phyloP scores from a whole-genome alignment of 495 filamentous ascomycete genomes.

The Aspergillus kassunensis region DNA sequence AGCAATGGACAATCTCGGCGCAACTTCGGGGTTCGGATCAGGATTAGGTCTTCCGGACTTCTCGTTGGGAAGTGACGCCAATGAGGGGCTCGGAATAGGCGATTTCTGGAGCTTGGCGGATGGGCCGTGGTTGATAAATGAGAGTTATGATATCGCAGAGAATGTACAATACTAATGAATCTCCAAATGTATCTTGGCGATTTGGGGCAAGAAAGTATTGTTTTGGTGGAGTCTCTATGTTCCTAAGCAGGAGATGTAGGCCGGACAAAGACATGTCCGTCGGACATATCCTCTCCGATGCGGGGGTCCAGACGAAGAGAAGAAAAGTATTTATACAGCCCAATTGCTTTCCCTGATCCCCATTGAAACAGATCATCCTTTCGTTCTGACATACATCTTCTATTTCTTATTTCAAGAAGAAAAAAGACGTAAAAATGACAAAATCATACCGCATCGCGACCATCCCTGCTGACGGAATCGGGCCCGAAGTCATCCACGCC shows the following conservation, averaged over 20 bases:
- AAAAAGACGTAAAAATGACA: not conserved
- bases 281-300: constrained; percentile 9
- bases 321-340: constrained; percentile 4
- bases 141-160: constrained; percentile 18
- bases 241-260: too few species aligned
- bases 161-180: not conserved
- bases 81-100: constrained; percentile 12
- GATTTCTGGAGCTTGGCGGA: constrained; percentile 42
- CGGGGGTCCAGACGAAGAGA: not conserved
- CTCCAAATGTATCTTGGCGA: not conserved
- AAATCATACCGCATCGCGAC: constrained; percentile 43
- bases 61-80: constrained; percentile 1
- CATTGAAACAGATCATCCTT: not conserved
- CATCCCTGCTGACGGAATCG: constrained; percentile 54
- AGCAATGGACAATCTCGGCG: constrained; percentile 4
- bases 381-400: not conserved
- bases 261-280: constrained; percentile 15
- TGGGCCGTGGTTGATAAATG: constrained; percentile 41
- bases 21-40: not conserved
- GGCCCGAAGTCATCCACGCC: constrained; percentile 49
- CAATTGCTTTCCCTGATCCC: not conserved
- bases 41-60: not conserved
- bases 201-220: too few species aligned
- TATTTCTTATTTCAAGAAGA: too few species aligned
- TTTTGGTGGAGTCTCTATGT: too few species aligned